Conservation (phyloP, 2,329 filamentous ascomycete genomes). For the Exophiala dermatitidis region DNA sequence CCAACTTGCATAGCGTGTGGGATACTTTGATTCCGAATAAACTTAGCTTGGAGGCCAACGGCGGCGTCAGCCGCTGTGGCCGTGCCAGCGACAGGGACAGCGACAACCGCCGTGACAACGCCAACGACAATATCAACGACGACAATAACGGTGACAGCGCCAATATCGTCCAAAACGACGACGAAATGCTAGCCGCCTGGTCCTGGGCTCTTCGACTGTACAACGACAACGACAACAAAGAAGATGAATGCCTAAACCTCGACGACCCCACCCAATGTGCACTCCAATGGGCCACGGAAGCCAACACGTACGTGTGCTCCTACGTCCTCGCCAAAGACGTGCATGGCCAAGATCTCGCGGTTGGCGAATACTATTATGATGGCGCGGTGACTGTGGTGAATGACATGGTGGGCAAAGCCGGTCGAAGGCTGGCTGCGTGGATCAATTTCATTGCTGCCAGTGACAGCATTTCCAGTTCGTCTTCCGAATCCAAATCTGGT, state of each 20-base stretch:
- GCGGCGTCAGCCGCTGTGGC: neutral
- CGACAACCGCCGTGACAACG: constrained; percentile 8
- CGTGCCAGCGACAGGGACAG: too few species aligned
- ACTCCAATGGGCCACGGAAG: constrained; percentile 53
- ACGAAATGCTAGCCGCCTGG: constrained; percentile 17
- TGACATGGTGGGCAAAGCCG: constrained; percentile 22
- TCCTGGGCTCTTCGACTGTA: constrained; percentile 53
- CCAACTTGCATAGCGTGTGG: constrained; percentile 68
- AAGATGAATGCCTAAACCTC: constrained; percentile 16
- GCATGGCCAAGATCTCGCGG: constrained; percentile 38
- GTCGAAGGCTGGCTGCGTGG: constrained; percentile 25
- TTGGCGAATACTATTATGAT: constrained; percentile 21
- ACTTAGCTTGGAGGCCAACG: constrained; percentile 3
- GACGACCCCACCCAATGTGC: constrained; percentile 30
- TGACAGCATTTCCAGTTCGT: neutral
- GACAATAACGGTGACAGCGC: neutral
- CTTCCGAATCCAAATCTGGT: too few species aligned
- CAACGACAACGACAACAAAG: neutral
- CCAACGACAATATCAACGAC: neutral
- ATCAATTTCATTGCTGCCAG: constrained; percentile 17
- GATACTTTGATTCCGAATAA: constrained; percentile 43
- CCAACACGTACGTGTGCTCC: constrained; percentile 56
- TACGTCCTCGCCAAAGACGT: constrained; percentile 60
- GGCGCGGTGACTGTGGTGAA: constrained; percentile 25
- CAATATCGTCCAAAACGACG: neutral